phyloP scores from a whole-genome alignment of 208 protist genomes.

The Crithidia mellificae region DNA sequence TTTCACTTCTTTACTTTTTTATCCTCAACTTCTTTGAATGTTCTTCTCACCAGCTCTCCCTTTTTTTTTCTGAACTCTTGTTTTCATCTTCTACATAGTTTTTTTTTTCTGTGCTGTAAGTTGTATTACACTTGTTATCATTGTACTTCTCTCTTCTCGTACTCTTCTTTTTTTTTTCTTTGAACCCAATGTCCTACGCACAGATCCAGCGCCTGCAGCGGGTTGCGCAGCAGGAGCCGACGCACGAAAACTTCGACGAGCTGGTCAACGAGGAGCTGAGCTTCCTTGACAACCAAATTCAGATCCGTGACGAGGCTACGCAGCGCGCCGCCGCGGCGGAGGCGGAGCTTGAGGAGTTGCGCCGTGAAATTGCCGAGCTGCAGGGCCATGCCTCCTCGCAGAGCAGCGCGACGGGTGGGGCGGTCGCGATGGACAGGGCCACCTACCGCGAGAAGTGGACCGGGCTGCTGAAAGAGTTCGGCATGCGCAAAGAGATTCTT shows the following conservation, averaged over 20 bases:
- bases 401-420: neutral
- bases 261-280: slow-evolving; percentile 39
- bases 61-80: too few species aligned
- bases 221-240: slow-evolving; percentile 24
- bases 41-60: too few species aligned
- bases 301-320: slow-evolving; percentile 2
- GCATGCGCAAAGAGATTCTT: slow-evolving; percentile 49
- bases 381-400: neutral
- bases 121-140: too few species aligned
- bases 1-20: too few species aligned
- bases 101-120: too few species aligned
- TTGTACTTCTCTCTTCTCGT: too few species aligned
- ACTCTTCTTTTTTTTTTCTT: slow-evolving; percentile 12
- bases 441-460: slow-evolving; percentile 39
- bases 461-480: slow-evolving; percentile 51
- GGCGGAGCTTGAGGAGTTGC: slow-evolving; percentile 22
- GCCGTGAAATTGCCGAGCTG: slow-evolving; percentile 24
- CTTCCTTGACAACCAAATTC: slow-evolving; percentile 31
- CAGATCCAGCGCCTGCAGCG: slow-evolving; percentile 28
- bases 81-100: too few species aligned
- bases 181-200: slow-evolving; percentile 38
- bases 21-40: too few species aligned
- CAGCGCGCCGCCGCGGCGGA: slow-evolving; percentile 17
- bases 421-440: slow-evolving; percentile 16
- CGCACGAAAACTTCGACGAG: slow-evolving; percentile 22